These are phyloP conservation scores for Thinopyrum obtusiflorum DNA, from an alignment of 202 grass and related monocot species.

Conservation along the genomic window DNA sequence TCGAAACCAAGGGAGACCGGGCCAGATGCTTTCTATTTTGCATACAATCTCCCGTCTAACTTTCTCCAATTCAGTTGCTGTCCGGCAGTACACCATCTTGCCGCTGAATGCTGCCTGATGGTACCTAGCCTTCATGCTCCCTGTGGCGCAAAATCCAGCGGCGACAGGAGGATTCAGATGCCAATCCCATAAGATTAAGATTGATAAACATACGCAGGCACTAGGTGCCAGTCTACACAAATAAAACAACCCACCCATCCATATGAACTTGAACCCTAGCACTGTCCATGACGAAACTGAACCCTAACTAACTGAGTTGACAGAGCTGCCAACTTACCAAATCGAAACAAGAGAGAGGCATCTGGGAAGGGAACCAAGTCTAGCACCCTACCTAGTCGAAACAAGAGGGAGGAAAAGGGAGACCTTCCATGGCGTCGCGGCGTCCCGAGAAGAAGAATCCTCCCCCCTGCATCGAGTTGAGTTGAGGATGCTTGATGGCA, in stretches of 20 bases:
- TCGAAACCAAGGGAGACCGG: constrained; percentile 76
- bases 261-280: background rate
- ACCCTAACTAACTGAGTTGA: background rate
- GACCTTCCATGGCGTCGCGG: too few species aligned
- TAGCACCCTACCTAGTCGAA: too few species aligned
- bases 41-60: constrained; percentile 50
- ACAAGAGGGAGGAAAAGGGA: too few species aligned
- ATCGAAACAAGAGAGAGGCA: background rate
- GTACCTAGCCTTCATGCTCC: constrained; percentile 32
- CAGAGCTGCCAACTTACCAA: background rate
- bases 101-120: constrained; percentile 58
- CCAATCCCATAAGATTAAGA: background rate
- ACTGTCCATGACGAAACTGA: background rate
- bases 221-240: background rate
- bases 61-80: constrained; percentile 59
- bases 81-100: constrained; percentile 66
- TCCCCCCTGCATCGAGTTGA: too few species aligned
- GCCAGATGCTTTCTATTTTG: constrained; percentile 41
- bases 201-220: background rate
- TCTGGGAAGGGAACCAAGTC: too few species aligned
- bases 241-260: background rate
- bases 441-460: too few species aligned
- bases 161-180: background rate
- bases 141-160: constrained; percentile 14
- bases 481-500: too few species aligned